These are phyloP conservation scores for Peniophora sp. DNA, from an alignment of 1,284 basidiomycete species.

Conservation along the genomic window DNA sequence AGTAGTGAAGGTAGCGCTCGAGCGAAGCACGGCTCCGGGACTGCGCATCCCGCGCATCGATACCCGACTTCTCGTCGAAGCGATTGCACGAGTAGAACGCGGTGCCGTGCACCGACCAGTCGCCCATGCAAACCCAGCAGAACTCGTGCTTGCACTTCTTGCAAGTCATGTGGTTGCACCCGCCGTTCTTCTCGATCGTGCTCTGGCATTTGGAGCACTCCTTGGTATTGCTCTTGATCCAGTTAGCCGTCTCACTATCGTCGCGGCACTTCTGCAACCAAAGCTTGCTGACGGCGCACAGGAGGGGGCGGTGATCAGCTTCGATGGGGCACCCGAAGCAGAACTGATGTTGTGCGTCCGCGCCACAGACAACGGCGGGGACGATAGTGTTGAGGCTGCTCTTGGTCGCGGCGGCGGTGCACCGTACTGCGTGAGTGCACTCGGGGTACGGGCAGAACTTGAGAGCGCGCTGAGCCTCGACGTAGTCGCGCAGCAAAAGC, in stretches of 20 bases:
- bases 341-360: constrained; percentile 61
- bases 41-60: constrained; percentile 86
- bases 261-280: constrained; percentile 98
- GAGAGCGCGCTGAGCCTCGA: constrained; percentile 75
- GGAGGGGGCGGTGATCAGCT: constrained; percentile 84
- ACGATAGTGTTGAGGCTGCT: constrained; percentile 74
- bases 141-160: constrained; percentile 95
- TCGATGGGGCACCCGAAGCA: constrained; percentile 89
- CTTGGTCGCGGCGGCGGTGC: constrained; percentile 67
- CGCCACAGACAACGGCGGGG: constrained; percentile 83
- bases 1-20: constrained; percentile 97
- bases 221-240: constrained; percentile 99
- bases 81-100: constrained; percentile 98
- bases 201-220: constrained; percentile 94
- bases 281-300: constrained; percentile 83
- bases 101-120: constrained; percentile 95
- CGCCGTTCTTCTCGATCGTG: constrained; percentile 99
- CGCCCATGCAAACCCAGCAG: constrained; percentile 78
- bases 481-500: constrained; percentile 85
- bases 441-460: constrained; percentile 90
- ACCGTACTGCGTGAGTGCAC: constrained; percentile 86
- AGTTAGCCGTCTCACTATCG: constrained; percentile 97
- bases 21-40: constrained; percentile 82
- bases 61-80: constrained; percentile 88
- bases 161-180: constrained; percentile 99